Evolutionary conservation across 257 asterid species (phyloP).

Genomic region (Ilex asprella): DNA sequence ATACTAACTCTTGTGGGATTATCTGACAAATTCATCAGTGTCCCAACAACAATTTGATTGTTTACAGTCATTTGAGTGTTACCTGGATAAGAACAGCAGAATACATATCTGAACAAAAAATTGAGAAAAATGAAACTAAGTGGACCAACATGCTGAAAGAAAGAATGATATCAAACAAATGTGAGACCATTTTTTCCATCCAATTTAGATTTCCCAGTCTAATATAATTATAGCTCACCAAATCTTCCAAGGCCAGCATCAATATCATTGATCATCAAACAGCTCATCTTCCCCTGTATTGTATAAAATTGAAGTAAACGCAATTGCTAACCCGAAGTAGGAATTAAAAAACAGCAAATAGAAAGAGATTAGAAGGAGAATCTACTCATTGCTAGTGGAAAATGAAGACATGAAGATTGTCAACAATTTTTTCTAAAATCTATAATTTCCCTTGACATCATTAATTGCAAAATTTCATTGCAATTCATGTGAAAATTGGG

Average conservation of each 20-base stretch:
- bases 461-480: too few species aligned
- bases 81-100: slow-evolving; percentile 36
- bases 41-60: slow-evolving; percentile 91
- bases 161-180: too few species aligned
- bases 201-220: not conserved
- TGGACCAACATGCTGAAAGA: too few species aligned
- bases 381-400: too few species aligned
- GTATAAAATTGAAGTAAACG: slow-evolving; percentile 11
- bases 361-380: too few species aligned
- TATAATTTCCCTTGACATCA: too few species aligned
- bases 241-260: slow-evolving; percentile 98
- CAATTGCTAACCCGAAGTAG: slow-evolving; percentile 8
- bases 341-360: not conserved
- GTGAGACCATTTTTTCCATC: not conserved
- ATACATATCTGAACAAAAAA: slow-evolving; percentile 6
- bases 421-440: too few species aligned
- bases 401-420: too few species aligned
- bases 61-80: slow-evolving; percentile 91
- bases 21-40: slow-evolving; percentile 83
- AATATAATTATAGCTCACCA: slow-evolving; percentile 43
- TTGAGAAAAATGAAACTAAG: not conserved
- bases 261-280: slow-evolving; percentile 90
- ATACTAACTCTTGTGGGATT: slow-evolving; percentile 92
- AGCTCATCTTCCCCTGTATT: slow-evolving; percentile 91
- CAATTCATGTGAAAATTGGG: too few species aligned